phyloP scores from a whole-genome alignment of 1,139 yeast genomes.

The Scheffersomyces quercinus region DNA sequence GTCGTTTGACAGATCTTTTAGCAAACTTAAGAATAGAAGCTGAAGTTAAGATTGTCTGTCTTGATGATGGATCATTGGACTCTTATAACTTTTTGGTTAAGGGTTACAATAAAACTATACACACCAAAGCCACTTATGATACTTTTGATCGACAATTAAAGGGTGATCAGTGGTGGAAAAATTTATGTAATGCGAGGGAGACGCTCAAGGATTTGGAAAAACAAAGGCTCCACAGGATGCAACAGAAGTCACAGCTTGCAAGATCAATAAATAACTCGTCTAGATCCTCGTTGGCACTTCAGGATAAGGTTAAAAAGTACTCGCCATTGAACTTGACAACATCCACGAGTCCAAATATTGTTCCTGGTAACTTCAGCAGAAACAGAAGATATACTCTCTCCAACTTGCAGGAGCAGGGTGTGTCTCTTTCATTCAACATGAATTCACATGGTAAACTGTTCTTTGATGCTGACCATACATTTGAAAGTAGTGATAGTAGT shows the following conservation, averaged over 20 bases:
- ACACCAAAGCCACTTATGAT: conserved; percentile 28
- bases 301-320: conserved; percentile 14
- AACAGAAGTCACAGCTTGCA: conserved; percentile 5
- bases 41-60: conserved; percentile 66
- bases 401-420: conserved; percentile 69
- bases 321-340: conserved; percentile 29
- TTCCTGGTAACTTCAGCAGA: conserved; percentile 13
- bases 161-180: conserved; percentile 65
- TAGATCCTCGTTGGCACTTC: neutral
- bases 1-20: conserved; percentile 60
- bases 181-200: conserved; percentile 56
- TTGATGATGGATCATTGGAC: conserved; percentile 58
- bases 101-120: conserved; percentile 47
- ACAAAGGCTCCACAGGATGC: conserved; percentile 16
- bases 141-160: conserved; percentile 33
- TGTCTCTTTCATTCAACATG: conserved; percentile 66
- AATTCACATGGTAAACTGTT: conserved; percentile 48
- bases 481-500: conserved; percentile 24
- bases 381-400: conserved; percentile 53
- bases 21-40: conserved; percentile 84
- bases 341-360: conserved; percentile 16
- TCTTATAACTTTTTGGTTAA: conserved; percentile 76
- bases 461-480: conserved; percentile 25
- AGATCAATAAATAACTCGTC: conserved; percentile 3
- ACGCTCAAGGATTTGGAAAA: conserved; percentile 40